These are phyloP conservation scores for Ilyonectria robusta DNA, from an alignment of 2,329 filamentous ascomycete species.

Conservation along the genomic window DNA sequence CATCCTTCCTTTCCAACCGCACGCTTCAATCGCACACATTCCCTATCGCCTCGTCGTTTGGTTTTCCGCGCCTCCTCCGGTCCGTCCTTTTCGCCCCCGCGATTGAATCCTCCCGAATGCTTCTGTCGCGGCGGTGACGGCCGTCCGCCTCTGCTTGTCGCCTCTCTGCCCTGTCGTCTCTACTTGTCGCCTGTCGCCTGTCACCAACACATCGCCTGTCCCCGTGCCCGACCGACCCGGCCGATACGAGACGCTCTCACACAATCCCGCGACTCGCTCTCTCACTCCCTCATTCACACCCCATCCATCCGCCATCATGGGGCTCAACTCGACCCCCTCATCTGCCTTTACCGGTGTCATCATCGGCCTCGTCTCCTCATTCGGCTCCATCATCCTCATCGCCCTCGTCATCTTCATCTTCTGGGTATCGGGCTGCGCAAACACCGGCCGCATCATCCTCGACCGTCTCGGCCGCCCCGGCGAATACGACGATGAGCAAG, in stretches of 20 bases:
- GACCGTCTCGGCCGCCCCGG: conserved; percentile 94
- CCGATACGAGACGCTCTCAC: conserved; percentile 16
- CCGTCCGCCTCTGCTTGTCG: conserved; percentile 39
- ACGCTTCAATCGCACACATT: conserved; percentile 13
- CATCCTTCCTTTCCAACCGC: conserved; percentile 16
- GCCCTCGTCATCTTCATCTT: conserved; percentile 93
- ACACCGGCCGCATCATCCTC: conserved; percentile 88
- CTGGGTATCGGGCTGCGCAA: conserved; percentile 78
- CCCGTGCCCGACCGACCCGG: conserved; percentile 40
- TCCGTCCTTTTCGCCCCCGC: conserved; percentile 35
- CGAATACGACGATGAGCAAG: conserved; percentile 98
- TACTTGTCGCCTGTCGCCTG: background rate
- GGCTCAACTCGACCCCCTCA: conserved; percentile 51
- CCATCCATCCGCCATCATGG: conserved; percentile 46
- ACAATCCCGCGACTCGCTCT: conserved; percentile 32
- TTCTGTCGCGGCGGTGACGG: conserved; percentile 48
- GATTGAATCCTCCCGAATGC: conserved; percentile 47
- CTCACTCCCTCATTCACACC: conserved; percentile 9
- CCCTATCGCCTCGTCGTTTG: conserved; percentile 7
- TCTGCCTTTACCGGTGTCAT: conserved; percentile 81
- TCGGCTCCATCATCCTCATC: conserved; percentile 90
- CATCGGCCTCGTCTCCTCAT: conserved; percentile 94
- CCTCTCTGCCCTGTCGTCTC: background rate
- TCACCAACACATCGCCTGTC: conserved; percentile 20
- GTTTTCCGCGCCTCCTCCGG: conserved; percentile 2